Conservation (phyloP, 1,284 basidiomycete species). For the Microbotryum silenes-acaulis region DNA sequence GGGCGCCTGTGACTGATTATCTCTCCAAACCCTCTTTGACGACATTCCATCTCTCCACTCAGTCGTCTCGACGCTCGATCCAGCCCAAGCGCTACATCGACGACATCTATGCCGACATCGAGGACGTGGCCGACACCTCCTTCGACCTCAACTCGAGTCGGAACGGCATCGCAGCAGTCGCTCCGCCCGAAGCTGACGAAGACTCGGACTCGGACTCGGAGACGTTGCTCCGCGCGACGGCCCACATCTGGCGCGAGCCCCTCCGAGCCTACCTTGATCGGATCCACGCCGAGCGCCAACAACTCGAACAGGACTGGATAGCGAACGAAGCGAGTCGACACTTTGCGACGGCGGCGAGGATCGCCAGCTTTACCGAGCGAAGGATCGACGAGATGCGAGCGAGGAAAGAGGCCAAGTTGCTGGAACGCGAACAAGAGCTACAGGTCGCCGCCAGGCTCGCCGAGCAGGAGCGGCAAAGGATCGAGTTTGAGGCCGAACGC, state of each 20-base stretch:
- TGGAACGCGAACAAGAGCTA: neutral
- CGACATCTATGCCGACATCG: conserved; percentile 9
- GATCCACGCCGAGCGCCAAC: conserved; percentile 12
- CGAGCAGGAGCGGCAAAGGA: conserved; percentile 12
- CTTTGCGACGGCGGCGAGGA: conserved; percentile 19
- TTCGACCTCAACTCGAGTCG: neutral
- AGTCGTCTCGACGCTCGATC: conserved; percentile 5
- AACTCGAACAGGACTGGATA: conserved; percentile 22
- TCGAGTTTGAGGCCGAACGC: neutral
- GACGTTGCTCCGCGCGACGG: conserved; percentile 22
- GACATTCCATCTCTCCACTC: too few species aligned
- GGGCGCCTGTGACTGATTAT: too few species aligned
- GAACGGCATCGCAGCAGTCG: neutral
- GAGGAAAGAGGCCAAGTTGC: neutral
- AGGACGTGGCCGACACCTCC: conserved; percentile 10
- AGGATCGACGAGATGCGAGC: conserved; percentile 20
- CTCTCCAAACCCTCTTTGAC: too few species aligned
- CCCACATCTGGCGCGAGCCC: conserved; percentile 30
- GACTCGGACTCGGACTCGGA: conserved; percentile 28
- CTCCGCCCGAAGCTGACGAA: neutral
- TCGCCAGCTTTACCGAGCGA: conserved; percentile 15
- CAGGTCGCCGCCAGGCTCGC: conserved; percentile 1
- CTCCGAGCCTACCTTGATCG: conserved; percentile 19
- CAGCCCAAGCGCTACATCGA: conserved; percentile 27
- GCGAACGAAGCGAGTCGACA: conserved; percentile 20